Conservation (phyloP, 805 yeast species). For the Zygotorulaspora chibaensis region DNA sequence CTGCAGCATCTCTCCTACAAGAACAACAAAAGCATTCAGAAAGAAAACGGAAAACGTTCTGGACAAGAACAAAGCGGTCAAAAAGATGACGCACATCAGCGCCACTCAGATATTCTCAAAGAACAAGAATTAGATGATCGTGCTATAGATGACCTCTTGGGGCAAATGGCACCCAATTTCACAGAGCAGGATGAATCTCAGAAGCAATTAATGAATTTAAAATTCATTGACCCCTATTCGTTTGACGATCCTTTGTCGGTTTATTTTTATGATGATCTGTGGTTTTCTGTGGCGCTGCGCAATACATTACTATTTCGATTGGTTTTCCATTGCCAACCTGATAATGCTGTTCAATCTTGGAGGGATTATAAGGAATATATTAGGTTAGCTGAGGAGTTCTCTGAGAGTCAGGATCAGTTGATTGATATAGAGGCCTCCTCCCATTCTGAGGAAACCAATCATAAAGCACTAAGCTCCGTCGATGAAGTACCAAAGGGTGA, state of each 20-base stretch:
- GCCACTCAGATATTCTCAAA: slow-evolving; percentile 17
- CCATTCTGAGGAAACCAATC: not conserved
- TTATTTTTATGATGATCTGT: slow-evolving; percentile 78
- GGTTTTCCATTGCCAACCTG: slow-evolving; percentile 94
- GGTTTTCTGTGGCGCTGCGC: slow-evolving; percentile 78
- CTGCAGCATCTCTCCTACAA: slow-evolving; percentile 62
- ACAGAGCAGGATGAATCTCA: slow-evolving; percentile 10
- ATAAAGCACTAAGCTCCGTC: not conserved
- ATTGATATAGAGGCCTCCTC: slow-evolving; percentile 27
- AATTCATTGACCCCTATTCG: slow-evolving; percentile 77
- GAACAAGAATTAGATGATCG: slow-evolving; percentile 32
- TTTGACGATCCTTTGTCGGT: slow-evolving; percentile 83
- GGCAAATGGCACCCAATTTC: slow-evolving; percentile 26
- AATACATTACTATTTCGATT: slow-evolving; percentile 78
- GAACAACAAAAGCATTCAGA: slow-evolving; percentile 36
- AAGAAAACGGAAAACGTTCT: slow-evolving; percentile 30
- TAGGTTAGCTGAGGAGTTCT: slow-evolving; percentile 56
- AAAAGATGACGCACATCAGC: slow-evolving; percentile 9
- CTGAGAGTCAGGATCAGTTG: slow-evolving; percentile 26
- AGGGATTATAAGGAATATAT: slow-evolving; percentile 73
- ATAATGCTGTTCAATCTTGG: slow-evolving; percentile 87
- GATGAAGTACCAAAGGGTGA: slow-evolving; percentile 6
- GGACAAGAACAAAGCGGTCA: not conserved
- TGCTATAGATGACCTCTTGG: slow-evolving; percentile 27
- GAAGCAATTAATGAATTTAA: slow-evolving; percentile 24